Conservation (phyloP, 2,329 filamentous ascomycete species). For the Dactylellina haptotyla region DNA sequence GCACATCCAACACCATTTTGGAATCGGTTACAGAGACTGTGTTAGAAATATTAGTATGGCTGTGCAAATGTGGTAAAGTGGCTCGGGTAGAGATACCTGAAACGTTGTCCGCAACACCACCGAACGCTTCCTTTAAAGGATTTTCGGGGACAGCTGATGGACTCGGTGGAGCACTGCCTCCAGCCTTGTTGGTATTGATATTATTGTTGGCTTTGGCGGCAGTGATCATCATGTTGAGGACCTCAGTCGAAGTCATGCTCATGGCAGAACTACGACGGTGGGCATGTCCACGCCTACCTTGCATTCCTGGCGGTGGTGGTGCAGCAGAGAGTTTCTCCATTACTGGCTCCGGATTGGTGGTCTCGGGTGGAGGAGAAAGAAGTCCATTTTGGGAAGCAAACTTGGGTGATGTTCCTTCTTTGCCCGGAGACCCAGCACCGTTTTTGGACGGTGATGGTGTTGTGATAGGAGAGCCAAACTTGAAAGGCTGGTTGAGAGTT, state of each 20-base stretch:
- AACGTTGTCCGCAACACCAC: slow-evolving; percentile 36
- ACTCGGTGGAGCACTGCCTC: slow-evolving; percentile 49
- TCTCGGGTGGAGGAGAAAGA: slow-evolving; percentile 48
- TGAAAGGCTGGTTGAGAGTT: slow-evolving; percentile 45
- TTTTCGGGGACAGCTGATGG: slow-evolving; percentile 31
- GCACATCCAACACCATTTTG: slow-evolving; percentile 33
- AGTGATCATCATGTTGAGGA: slow-evolving; percentile 53
- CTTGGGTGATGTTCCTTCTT: slow-evolving; percentile 33
- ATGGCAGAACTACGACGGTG: slow-evolving; percentile 52
- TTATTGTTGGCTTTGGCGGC: slow-evolving; percentile 52
- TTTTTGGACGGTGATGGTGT: slow-evolving; percentile 33
- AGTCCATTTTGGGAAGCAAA: slow-evolving; percentile 47
- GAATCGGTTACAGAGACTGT: slow-evolving; percentile 39
- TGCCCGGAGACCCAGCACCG: slow-evolving; percentile 22
- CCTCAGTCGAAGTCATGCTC: slow-evolving; percentile 50
- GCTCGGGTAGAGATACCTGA: slow-evolving; percentile 34
- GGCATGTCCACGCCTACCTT: slow-evolving; percentile 47
- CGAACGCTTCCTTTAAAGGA: slow-evolving; percentile 35
- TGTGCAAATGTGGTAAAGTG: slow-evolving; percentile 39
- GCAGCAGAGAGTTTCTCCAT: slow-evolving; percentile 41
- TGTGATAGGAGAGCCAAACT: slow-evolving; percentile 23
- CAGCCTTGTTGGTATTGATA: slow-evolving; percentile 21
- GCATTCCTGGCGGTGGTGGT: slow-evolving; percentile 49
- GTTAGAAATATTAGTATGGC: slow-evolving; percentile 42
- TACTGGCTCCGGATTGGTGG: slow-evolving; percentile 15